Evolutionary conservation across 139 green algal species (phyloP).

Genomic region (Prasinococcaceae sp.): DNA sequence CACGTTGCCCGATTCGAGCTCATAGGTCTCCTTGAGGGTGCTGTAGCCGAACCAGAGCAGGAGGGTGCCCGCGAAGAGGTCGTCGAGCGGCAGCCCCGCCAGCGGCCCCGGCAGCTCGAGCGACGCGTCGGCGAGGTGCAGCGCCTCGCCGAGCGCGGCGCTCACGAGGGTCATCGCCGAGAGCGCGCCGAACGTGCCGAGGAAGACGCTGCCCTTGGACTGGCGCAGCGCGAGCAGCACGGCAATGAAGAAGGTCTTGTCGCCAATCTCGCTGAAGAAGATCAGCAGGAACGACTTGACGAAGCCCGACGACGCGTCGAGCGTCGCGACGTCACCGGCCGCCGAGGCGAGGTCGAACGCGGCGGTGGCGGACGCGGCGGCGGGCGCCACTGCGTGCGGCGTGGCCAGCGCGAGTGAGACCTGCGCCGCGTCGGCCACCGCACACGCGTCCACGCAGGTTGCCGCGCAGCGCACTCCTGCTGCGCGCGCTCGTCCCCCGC

Average conservation of each 20-base stretch:
- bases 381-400: not conserved
- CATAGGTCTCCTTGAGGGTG: too few species aligned
- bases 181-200: conserved; percentile 85
- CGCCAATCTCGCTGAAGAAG: conserved; percentile 90
- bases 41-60: conserved; percentile 77
- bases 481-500: too few species aligned
- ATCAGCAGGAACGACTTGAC: conserved; percentile 85
- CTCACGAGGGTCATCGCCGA: conserved; percentile 94
- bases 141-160: conserved; percentile 43
- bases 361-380: not conserved
- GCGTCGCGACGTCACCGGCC: not conserved
- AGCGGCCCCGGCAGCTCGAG: conserved; percentile 34
- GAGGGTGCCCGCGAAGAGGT: conserved; percentile 60
- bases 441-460: too few species aligned
- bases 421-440: too few species aligned
- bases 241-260: conserved; percentile 99
- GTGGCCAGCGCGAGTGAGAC: too few species aligned
- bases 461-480: too few species aligned
- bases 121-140: conserved; percentile 70
- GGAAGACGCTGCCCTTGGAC: conserved; percentile 55
- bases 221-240: conserved; percentile 17
- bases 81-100: conserved; percentile 62
- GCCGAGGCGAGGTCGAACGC: not conserved
- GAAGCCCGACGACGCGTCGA: conserved; percentile 30
- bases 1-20: conserved; percentile 3